These are phyloP conservation scores for Neobulgaria alba DNA, from an alignment of 2,329 filamentous ascomycete genomes.

Conservation along the genomic window DNA sequence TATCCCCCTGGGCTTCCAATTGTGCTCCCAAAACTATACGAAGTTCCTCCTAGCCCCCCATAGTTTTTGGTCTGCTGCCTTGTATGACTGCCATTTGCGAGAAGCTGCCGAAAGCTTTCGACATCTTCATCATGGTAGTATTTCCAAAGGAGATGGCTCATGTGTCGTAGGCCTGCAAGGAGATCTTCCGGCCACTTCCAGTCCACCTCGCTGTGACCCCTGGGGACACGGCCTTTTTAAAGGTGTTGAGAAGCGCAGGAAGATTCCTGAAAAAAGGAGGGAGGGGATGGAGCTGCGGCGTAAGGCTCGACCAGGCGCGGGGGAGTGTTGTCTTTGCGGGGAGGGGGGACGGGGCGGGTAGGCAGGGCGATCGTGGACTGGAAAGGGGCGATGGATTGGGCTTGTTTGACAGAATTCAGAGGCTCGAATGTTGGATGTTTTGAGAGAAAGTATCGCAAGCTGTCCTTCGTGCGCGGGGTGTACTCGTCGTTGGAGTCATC, in stretches of 20 bases:
- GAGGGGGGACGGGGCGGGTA: too few species aligned
- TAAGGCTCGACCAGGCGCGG: slow-evolving; percentile 9
- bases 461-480: too few species aligned
- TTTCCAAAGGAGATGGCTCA: slow-evolving; percentile 97
- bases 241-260: slow-evolving; percentile 52
- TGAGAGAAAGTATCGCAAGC: too few species aligned
- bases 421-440: too few species aligned
- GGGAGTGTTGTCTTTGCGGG: neutral
- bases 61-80: slow-evolving; percentile 40
- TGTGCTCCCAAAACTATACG: slow-evolving; percentile 33
- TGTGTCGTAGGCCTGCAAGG: slow-evolving; percentile 44
- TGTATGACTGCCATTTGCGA: slow-evolving; percentile 57
- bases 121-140: slow-evolving; percentile 96
- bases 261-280: slow-evolving; percentile 26
- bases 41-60: slow-evolving; percentile 33
- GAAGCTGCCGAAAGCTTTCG: slow-evolving; percentile 82
- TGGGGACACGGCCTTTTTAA: slow-evolving; percentile 84
- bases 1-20: slow-evolving; percentile 25
- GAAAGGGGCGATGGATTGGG: too few species aligned
- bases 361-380: neutral
- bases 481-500: too few species aligned
- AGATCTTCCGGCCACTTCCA: slow-evolving; percentile 27
- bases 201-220: slow-evolving; percentile 83
- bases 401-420: too few species aligned
- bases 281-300: slow-evolving; percentile 3